Base-by-base conservation (phyloP, 192 early-diverging fungal genomes). In the Phycomyces blakesleeanus region DNA sequence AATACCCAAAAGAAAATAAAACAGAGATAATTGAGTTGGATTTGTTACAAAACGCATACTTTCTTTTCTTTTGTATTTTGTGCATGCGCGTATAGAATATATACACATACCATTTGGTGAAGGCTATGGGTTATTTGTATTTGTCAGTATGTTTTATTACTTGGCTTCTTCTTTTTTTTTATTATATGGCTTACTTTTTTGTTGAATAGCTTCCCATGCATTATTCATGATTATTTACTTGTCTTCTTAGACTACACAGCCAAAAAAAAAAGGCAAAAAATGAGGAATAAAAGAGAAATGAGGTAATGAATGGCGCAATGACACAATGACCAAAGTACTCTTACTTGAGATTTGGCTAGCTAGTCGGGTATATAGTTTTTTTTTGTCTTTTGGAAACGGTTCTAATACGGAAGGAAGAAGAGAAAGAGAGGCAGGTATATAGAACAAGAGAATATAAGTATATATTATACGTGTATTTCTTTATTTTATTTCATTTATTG, bases 121-220 rank as follows among this genome's bases (percentile, higher is more conserved):
- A 91, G 3, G 89, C 87, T 92, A 49, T 57, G 20, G 24, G 37
- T 52, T 39, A 29, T 3, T 25, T 2, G 2, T 18, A 5, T 56
- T 37, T 38, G 27, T 27, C 18, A 61, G 29, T 16, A 12, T 5
- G 29, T 34, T 7, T 34, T 34, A 7, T 2, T 34, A 47, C 11
- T 47, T 11, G 1, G 18, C 11, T 47, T 47, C 40, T 10, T 10
- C 40, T 14, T 14, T 41, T 29, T 39, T 38, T 57, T 16, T 26
- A 14, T n/a, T n/a, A n/a, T n/a, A n/a, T n/a, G n/a, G 73, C 83
- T 81, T 85, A 89, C 90, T 97, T 76, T 97, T 97, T 74, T 91
- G 88, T 73, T 98, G 95, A 29, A 95, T 89, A 8, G 62, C 72
- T 81, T 98, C 94, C 94, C 95, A 95, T 29, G 81, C 78, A 55